A percentile compares a stretch with the other conserved stretches of the same genome.
Evolutionary conservation across 2,329 filamentous ascomycete genomes (phyloP).

Genomic region (Sporothrix pallida): DNA sequence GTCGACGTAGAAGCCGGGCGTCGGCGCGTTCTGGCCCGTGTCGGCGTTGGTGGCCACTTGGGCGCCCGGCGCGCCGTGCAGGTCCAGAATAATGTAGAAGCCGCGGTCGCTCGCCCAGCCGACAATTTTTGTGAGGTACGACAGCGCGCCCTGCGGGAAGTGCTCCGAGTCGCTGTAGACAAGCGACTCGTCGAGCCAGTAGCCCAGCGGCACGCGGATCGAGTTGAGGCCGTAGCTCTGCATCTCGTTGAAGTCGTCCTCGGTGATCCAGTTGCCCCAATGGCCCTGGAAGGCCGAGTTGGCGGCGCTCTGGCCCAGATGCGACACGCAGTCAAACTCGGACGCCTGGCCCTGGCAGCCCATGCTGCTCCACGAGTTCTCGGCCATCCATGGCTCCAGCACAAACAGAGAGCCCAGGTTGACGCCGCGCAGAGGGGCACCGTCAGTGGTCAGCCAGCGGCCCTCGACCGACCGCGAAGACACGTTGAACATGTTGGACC

Average conservation of each 20-base stretch:
- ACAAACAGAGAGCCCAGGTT: conserved; percentile 47
- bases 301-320: conserved; percentile 53
- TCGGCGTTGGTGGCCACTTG: conserved; percentile 53
- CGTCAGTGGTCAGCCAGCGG: conserved; percentile 33
- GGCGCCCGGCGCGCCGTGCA: conserved; percentile 59
- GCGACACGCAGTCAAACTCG: conserved; percentile 61
- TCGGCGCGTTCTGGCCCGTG: conserved; percentile 49
- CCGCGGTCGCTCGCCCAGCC: conserved; percentile 55
- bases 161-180: conserved; percentile 55
- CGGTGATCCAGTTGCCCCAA: conserved; percentile 57
- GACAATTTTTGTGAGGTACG: conserved; percentile 54
- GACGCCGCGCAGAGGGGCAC: conserved; percentile 53
- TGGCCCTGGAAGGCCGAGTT: conserved; percentile 56
- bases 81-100: conserved; percentile 60
- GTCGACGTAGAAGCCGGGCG: conserved; percentile 60
- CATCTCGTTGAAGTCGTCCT: conserved; percentile 57
- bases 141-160: conserved; percentile 55
- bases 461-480: not conserved
- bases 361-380: conserved; percentile 53
- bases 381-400: conserved; percentile 60
- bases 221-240: conserved; percentile 58
- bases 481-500: conserved; percentile 36
- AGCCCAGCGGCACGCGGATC: conserved; percentile 60
- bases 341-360: conserved; percentile 54
- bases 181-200: conserved; percentile 59